Evolutionary conservation across 768 basidiomycete species (phyloP).

Genomic region (Russula virescens): DNA sequence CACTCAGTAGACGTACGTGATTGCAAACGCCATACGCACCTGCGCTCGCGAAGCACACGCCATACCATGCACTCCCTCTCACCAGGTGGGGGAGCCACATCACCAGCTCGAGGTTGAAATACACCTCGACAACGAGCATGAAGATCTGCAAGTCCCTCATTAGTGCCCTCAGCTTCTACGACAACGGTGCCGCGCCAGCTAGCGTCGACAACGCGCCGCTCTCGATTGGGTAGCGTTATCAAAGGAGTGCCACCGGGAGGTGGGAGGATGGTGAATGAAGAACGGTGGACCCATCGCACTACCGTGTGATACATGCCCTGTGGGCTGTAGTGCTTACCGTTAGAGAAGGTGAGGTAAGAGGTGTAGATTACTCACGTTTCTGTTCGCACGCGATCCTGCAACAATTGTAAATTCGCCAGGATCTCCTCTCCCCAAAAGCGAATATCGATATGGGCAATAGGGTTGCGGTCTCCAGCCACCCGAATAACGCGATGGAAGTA

Average conservation of each 20-base stretch:
- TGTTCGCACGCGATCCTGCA: conserved; percentile 71
- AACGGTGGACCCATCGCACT: conserved; percentile 80
- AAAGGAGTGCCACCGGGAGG: conserved; percentile 33
- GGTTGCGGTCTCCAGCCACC: conserved; percentile 35
- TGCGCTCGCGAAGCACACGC: conserved; percentile 71
- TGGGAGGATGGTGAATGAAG: conserved; percentile 64
- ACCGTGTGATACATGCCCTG: conserved; percentile 76
- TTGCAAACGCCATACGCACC: conserved; percentile 38
- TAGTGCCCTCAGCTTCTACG: conserved; percentile 82
- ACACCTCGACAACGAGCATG: conserved; percentile 66
- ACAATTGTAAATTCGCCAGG: conserved; percentile 61
- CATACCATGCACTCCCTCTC: conserved; percentile 51
- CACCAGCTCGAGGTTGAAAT: conserved; percentile 55
- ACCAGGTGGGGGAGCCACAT: conserved; percentile 38
- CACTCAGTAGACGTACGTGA: conserved; percentile 7
- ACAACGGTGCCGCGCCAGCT: conserved; percentile 83
- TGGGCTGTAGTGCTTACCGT: conserved; percentile 41
- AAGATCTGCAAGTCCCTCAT: conserved; percentile 76
- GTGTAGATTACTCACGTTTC: conserved; percentile 59
- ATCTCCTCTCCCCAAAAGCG: conserved; percentile 77
- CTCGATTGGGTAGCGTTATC: conserved; percentile 27
- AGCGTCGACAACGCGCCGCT: conserved; percentile 49
- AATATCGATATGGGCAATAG: conserved; percentile 68
- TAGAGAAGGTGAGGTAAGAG: conserved; percentile 17
- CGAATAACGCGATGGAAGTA: conserved; percentile 86